Evolutionary conservation across 495 filamentous ascomycete species (phyloP).

Genomic region (Hyaloscypha hepaticicola): DNA sequence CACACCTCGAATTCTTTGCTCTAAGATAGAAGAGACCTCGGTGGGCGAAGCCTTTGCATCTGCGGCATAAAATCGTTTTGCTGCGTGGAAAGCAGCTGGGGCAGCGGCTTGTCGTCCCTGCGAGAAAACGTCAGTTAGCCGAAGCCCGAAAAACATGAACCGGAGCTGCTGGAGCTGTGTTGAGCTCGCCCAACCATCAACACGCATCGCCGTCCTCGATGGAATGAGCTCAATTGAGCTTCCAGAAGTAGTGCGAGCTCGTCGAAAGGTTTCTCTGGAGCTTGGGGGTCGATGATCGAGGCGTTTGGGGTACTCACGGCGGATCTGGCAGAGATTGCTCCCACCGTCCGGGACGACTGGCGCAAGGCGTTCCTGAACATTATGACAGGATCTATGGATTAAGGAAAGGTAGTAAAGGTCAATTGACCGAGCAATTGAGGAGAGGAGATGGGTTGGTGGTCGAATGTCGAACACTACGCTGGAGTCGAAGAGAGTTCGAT

Average conservation of each 20-base stretch:
- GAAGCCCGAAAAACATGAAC: constrained; percentile 43
- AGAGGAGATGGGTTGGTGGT: constrained; percentile 29
- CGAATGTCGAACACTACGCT: constrained; percentile 21
- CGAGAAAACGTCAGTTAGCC: constrained; percentile 49
- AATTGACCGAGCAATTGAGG: constrained; percentile 36
- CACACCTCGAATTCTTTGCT: constrained; percentile 97
- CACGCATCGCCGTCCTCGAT: constrained; percentile 34
- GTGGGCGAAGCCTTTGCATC: constrained; percentile 91
- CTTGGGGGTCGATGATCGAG: neutral
- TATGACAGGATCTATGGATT: constrained; percentile 39
- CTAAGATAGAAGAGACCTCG: constrained; percentile 98
- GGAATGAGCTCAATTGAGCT: constrained; percentile 58
- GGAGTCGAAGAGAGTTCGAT: constrained; percentile 4
- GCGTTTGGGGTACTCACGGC: constrained; percentile 46
- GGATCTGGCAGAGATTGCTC: constrained; percentile 90
- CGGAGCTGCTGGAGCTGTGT: constrained; percentile 37
- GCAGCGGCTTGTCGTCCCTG: constrained; percentile 78
- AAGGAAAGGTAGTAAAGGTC: constrained; percentile 27
- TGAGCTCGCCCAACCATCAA: constrained; percentile 35
- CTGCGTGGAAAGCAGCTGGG: constrained; percentile 69
- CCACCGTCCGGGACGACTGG: constrained; percentile 90
- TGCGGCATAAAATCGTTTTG: constrained; percentile 77
- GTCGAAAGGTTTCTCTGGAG: neutral
- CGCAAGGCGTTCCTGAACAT: constrained; percentile 99
- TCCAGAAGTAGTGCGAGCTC: constrained; percentile 14